phyloP scores from a whole-genome alignment of 805 yeast genomes.

The Torulaspora maleeae region DNA sequence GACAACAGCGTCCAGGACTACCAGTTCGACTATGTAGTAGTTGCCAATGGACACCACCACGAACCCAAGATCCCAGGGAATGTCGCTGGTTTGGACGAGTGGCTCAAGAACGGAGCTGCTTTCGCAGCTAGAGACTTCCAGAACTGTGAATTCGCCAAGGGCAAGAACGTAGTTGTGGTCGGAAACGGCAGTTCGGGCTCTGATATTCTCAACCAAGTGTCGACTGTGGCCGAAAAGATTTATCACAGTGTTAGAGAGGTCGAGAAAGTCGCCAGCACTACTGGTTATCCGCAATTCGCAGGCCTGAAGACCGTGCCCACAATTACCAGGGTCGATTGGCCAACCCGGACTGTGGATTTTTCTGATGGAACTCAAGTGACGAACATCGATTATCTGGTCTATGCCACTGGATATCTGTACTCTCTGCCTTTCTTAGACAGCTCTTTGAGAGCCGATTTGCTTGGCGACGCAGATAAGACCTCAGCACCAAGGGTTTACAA shows the following conservation, averaged over 20 bases:
- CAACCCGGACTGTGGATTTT: slow-evolving; percentile 28
- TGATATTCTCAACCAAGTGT: slow-evolving; percentile 42
- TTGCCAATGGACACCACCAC: slow-evolving; percentile 44
- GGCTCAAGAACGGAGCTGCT: slow-evolving; percentile 32
- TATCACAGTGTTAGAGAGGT: slow-evolving; percentile 55
- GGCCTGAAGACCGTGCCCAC: slow-evolving; percentile 24
- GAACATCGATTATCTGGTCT: slow-evolving; percentile 39
- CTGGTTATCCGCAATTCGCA: slow-evolving; percentile 5
- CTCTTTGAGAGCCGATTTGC: slow-evolving; percentile 22
- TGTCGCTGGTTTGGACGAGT: slow-evolving; percentile 39
- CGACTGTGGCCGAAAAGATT: slow-evolving; percentile 30
- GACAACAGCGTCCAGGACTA: slow-evolving; percentile 30
- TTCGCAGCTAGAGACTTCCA: slow-evolving; percentile 41
- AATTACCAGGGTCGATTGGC: slow-evolving; percentile 30
- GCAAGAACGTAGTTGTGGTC: slow-evolving; percentile 35
- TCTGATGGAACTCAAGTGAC: slow-evolving; percentile 31
- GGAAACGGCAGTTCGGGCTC: slow-evolving; percentile 45
- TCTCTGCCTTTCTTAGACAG: slow-evolving; percentile 41
- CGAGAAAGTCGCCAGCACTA: slow-evolving; percentile 35
- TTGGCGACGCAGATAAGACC: slow-evolving; percentile 8
- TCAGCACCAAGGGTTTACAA: slow-evolving; percentile 40
- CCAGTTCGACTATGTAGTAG: slow-evolving; percentile 39
- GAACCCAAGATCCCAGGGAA: slow-evolving; percentile 38
- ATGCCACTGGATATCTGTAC: slow-evolving; percentile 51
- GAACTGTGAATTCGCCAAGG: slow-evolving; percentile 32